Evolutionary conservation across 176 grass and related monocot genomes (phyloP), one percentile per base, ranked within the genome.

Genomic region (Canna indica): DNA sequence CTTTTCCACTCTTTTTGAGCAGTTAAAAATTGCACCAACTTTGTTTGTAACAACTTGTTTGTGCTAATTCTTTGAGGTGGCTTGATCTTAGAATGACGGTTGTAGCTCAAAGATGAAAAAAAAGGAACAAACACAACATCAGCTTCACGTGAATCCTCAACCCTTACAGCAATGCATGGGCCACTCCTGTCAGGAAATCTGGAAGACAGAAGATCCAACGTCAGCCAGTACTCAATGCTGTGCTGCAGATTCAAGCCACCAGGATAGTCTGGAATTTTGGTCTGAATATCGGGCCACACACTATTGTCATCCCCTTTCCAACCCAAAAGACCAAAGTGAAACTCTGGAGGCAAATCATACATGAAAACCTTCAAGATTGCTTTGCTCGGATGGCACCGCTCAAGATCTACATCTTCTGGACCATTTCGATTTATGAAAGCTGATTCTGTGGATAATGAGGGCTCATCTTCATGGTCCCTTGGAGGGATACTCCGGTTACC

Each of bases 191-290:
- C 28, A 59, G 81, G 24, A 76, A 86, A 86, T 77, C 73, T 87
- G 10, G 94, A 83, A 30, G 86, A 87, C 0, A 97, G 82, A 79
- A 97, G 83, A 68, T 92, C 84, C 33, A 97, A 81, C 11, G 93
- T 87, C 14, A 97, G 86, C 94, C 94, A 92, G 75, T 92, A 97
- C 76, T 85, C 94, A 53, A 97, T 85, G 80, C 86, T 92, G 76
- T 97, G 94, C 66, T 92, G 94, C 60, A 90, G 88, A 75, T 97
- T 97, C 73, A 97, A 85, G 3, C 89, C 89, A 0, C 89, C 93
- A 3, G 93, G 93, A 79, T 92, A 92, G 27, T 73, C 74, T 28
- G 84, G 84, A 16, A 83, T 75, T 75, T 46, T 76, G 57, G 4
- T 9, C 0, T 22, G 33, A 12, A 83, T 68, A 57, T 92, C 72